Conservation (phyloP, 2,329 filamentous ascomycete species). For the Alternaria burnsii region DNA sequence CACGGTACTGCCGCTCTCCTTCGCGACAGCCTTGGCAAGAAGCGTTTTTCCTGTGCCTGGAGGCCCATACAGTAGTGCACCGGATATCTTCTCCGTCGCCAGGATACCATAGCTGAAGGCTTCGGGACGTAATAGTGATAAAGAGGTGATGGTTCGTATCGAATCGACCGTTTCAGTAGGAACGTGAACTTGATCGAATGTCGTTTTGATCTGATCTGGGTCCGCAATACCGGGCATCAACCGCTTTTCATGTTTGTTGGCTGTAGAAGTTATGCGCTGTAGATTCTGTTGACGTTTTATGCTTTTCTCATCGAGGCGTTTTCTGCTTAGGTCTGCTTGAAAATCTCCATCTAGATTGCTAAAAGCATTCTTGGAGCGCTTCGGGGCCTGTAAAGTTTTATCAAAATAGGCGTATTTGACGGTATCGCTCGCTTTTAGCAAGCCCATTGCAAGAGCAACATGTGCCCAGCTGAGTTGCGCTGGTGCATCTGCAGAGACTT, state of each 20-base stretch:
- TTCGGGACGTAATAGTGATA: conserved; percentile 87
- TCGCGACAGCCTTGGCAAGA: conserved; percentile 70
- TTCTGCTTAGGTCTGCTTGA: conserved; percentile 15
- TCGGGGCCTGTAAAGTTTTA: conserved; percentile 11
- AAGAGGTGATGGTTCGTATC: conserved; percentile 84
- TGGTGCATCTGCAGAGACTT: conserved; percentile 5
- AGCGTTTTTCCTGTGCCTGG: conserved; percentile 75
- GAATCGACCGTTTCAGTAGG: conserved; percentile 84
- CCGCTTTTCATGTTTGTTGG: conserved; percentile 80
- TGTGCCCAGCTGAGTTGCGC: conserved; percentile 51
- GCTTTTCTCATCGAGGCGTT: conserved; percentile 21
- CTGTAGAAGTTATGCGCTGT: conserved; percentile 44
- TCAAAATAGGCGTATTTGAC: conserved; percentile 55
- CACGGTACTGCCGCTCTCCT: conserved; percentile 71
- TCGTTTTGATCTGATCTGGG: conserved; percentile 81
- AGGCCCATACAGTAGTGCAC: conserved; percentile 86
- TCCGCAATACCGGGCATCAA: conserved; percentile 84
- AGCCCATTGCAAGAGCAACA: conserved; percentile 52
- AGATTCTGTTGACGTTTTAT: conserved; percentile 62
- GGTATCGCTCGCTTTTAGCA: conserved; percentile 58
- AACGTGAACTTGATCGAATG: conserved; percentile 87
- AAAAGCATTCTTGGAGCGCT: conserved; percentile 15
- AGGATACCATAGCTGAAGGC: conserved; percentile 97
- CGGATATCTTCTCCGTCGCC: conserved; percentile 88
- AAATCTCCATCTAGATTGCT: conserved; percentile 6